Conservation (phyloP, 768 basidiomycete genomes). For the Leccinum arenicola region DNA sequence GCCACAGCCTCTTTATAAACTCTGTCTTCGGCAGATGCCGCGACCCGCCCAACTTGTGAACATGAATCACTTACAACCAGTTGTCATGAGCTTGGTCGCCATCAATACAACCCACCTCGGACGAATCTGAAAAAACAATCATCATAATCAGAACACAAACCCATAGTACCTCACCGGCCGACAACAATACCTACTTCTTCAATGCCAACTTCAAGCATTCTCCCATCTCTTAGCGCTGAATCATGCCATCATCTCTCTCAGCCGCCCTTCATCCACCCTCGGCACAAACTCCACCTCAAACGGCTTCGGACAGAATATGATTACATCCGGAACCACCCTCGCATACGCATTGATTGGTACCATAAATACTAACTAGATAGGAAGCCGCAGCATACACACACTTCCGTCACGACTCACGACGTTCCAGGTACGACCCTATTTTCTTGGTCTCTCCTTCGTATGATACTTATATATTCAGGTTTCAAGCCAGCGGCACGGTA, state of each 20-base stretch:
- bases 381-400: conserved; percentile 28
- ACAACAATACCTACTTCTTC: background rate
- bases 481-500: conserved; percentile 48
- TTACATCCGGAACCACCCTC: conserved; percentile 45
- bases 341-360: conserved; percentile 48
- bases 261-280: conserved; percentile 23
- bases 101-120: background rate
- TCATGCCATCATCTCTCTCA: conserved; percentile 17
- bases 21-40: background rate
- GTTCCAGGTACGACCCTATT: conserved; percentile 19
- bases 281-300: conserved; percentile 58
- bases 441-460: background rate
- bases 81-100: background rate
- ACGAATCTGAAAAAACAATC: background rate
- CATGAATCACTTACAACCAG: too few relatives aligned
- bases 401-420: conserved; percentile 16
- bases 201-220: background rate
- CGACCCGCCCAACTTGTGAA: too few relatives aligned
- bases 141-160: background rate
- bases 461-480: conserved; percentile 31
- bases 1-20: background rate
- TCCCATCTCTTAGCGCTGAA: background rate
- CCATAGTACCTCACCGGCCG: background rate
- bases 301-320: conserved; percentile 54
- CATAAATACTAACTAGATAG: conserved; percentile 28